Percentiles rank a stretch among this genome's conserved stretches.
Conservation (phyloP, 768 basidiomycete genomes). For the Panellus pusillus region DNA sequence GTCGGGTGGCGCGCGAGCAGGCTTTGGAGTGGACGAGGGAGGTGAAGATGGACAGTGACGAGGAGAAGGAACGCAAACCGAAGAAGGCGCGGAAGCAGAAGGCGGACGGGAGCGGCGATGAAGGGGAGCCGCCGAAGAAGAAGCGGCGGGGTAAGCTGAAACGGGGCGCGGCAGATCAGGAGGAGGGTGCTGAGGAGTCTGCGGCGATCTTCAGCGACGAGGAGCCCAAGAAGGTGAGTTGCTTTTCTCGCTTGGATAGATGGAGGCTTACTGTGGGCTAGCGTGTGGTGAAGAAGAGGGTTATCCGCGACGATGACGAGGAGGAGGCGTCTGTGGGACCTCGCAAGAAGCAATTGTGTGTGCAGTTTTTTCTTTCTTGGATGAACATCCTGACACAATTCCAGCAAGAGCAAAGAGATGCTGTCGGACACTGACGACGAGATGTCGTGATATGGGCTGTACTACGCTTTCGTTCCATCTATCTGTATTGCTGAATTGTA, state of each 20-base stretch:
- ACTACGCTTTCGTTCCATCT: conserved; percentile 17
- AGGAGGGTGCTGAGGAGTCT: conserved; percentile 59
- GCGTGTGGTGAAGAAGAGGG: conserved; percentile 67
- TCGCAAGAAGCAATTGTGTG: conserved; percentile 77
- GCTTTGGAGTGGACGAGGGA: conserved; percentile 77
- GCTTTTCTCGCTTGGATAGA: background rate
- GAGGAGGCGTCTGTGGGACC: conserved; percentile 64
- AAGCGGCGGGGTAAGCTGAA: conserved; percentile 69
- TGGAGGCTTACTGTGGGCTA: conserved; percentile 19
- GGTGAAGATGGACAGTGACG: conserved; percentile 69
- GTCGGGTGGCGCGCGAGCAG: conserved; percentile 73
- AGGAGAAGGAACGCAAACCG: conserved; percentile 70
- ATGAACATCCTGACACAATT: conserved; percentile 4
- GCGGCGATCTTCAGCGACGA: conserved; percentile 69
- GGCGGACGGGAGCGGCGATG: conserved; percentile 52
- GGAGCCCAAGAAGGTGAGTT: conserved; percentile 72
- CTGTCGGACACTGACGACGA: conserved; percentile 89
- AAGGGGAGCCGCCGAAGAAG: conserved; percentile 65
- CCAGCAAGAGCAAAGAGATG: conserved; percentile 85
- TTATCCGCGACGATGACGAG: conserved; percentile 76
- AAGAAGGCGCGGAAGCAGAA: conserved; percentile 58
- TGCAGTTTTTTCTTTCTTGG: conserved; percentile 12
- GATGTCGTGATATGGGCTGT: conserved; percentile 48
- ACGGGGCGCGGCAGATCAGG: conserved; percentile 47
- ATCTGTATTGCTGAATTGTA: conserved; percentile 16